A percentile compares a stretch with the other conserved stretches of the same genome.
Evolutionary conservation across 495 filamentous ascomycete genomes (phyloP).

Genomic region (Tricharina praecox): DNA sequence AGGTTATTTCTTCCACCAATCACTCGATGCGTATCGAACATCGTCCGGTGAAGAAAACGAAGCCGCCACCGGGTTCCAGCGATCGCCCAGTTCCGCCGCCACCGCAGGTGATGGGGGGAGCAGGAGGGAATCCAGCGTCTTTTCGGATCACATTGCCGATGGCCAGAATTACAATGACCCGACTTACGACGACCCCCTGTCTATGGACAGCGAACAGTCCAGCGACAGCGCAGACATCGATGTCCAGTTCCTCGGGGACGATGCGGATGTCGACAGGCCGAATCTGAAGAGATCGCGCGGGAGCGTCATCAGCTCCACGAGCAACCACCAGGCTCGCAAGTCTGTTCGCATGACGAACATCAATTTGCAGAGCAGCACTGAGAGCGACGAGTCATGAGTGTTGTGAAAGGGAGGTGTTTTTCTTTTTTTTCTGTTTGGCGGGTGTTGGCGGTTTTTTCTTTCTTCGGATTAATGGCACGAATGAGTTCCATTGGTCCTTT

Average conservation of each 20-base stretch:
- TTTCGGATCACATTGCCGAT: background rate
- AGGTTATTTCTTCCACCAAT: conserved; percentile 8
- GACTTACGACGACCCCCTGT: conserved; percentile 2
- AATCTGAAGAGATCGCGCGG: background rate
- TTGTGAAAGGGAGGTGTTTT: no score
- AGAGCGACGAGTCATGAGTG: background rate
- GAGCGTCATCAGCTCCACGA: background rate
- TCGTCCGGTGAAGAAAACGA: conserved; percentile 15
- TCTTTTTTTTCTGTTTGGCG: no score
- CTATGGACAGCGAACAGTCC: conserved; percentile 2
- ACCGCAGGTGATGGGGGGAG: conserved; percentile 23
- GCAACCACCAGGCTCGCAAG: conserved; percentile 1
- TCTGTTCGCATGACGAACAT: background rate
- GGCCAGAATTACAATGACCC: background rate
- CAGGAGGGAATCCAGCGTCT: conserved; percentile 11
- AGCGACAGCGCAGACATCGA: background rate
- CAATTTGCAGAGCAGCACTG: background rate
- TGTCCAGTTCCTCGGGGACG: background rate
- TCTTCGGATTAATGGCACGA: no score
- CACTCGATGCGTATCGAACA: conserved; percentile 11
- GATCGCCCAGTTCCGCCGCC: conserved; percentile 18
- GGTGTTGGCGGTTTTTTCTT: no score
- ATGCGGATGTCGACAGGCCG: background rate
- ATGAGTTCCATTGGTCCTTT: no score
- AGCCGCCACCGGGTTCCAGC: conserved; percentile 4